A percentile compares a stretch with the other conserved stretches of the same genome.
Conservation (phyloP, 1,284 basidiomycete species). For the Garcileccinum viscosum region DNA sequence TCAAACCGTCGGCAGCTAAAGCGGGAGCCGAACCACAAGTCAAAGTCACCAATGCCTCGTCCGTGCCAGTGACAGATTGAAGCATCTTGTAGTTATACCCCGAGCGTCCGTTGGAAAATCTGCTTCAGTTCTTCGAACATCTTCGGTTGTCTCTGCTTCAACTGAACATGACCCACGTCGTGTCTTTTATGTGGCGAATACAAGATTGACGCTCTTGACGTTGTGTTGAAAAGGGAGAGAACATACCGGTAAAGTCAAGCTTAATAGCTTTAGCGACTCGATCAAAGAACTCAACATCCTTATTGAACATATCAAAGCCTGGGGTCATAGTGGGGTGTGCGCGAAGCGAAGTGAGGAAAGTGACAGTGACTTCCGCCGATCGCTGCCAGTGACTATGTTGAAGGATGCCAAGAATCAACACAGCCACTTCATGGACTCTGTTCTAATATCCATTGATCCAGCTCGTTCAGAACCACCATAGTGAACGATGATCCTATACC, state of each 20-base stretch:
- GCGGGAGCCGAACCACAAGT: conserved; percentile 56
- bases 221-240: conserved; percentile 85
- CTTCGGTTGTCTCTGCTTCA: conserved; percentile 63
- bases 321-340: no score
- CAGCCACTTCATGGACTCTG: conserved; percentile 70
- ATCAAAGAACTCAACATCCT: conserved; percentile 82
- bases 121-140: not conserved
- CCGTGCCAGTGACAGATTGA: conserved; percentile 41
- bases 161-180: conserved; percentile 81
- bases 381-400: conserved; percentile 63
- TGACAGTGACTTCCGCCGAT: conserved; percentile 82
- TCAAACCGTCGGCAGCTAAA: conserved; percentile 68
- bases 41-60: conserved; percentile 79
- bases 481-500: no score
- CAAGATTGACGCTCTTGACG: conserved; percentile 81
- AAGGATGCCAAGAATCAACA: conserved; percentile 87
- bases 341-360: conserved; percentile 86
- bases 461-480: conserved; percentile 65
- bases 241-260: conserved; percentile 46
- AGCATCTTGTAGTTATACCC: no score
- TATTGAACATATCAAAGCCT: conserved; percentile 77
- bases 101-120: not conserved
- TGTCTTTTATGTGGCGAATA: conserved; percentile 64
- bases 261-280: conserved; percentile 73
- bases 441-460: not conserved